Conservation (phyloP, 2,329 filamentous ascomycete genomes). For the Rhynchosporium graminicola region DNA sequence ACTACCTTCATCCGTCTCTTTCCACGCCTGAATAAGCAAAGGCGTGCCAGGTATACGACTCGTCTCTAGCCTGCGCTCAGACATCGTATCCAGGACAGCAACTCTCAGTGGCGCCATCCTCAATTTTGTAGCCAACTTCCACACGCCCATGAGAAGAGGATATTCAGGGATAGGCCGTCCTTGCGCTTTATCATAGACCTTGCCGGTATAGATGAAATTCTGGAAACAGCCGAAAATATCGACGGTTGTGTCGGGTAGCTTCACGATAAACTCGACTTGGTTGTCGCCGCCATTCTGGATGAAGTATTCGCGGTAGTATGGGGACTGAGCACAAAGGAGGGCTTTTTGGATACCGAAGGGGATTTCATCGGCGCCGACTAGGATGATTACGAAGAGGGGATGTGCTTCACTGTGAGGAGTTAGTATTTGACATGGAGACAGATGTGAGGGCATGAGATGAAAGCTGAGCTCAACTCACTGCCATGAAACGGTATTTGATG, state of each 20-base stretch:
- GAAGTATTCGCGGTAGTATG: constrained; percentile 36
- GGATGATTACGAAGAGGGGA: constrained; percentile 36
- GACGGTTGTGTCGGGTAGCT: constrained; percentile 32
- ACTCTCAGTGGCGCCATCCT: constrained; percentile 35
- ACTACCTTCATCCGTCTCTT: constrained; percentile 61
- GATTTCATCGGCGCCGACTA: constrained; percentile 36
- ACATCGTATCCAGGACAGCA: constrained; percentile 54
- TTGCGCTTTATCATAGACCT: constrained; percentile 34
- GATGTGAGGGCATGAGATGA: neutral
- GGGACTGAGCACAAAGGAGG: constrained; percentile 37
- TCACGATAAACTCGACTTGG: constrained; percentile 34
- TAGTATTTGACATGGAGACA: neutral
- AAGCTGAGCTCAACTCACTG: constrained; percentile 30
- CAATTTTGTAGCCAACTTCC: constrained; percentile 37
- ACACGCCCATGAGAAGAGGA: constrained; percentile 34
- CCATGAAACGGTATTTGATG: constrained; percentile 35
- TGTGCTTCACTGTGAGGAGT: constrained; percentile 32
- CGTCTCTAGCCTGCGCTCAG: constrained; percentile 54
- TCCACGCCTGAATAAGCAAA: constrained; percentile 62
- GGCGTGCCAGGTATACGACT: constrained; percentile 58
- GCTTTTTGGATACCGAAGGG: constrained; percentile 39
- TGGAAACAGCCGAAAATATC: constrained; percentile 38
- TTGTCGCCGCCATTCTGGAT: constrained; percentile 21
- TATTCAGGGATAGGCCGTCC: constrained; percentile 34
- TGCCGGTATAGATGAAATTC: constrained; percentile 37